A percentile compares a stretch with the other conserved stretches of the same genome.
phyloP scores from a whole-genome alignment of 164 flowering plant genomes.

The Vitis vinifera region ASM3070453v1 NC_081811.1:21243001-21243500 shows the following conservation, averaged over 20 bases:
- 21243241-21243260: conserved; percentile 79
- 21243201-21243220: conserved; percentile 63
- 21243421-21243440: conserved; percentile 91
- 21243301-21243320: conserved; percentile 91
- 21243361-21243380: conserved; percentile 85
- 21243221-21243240: conserved; percentile 78
- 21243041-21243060: no score
- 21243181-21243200: conserved; percentile 80
- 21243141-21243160: conserved; percentile 23
- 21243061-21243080: no score
- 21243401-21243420: conserved; percentile 74
- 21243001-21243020: no score
- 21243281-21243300: conserved; percentile 85
- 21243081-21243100: background rate
- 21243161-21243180: conserved; percentile 79
- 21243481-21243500: conserved; percentile 78
- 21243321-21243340: conserved; percentile 88
- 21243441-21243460: conserved; percentile 90
- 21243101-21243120: background rate
- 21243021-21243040: no score
- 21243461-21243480: conserved; percentile 79
- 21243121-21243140: no score
- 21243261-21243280: conserved; percentile 84
- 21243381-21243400: conserved; percentile 80
- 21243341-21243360: conserved; percentile 83